Evolutionary conservation across 2,329 filamentous ascomycete species (phyloP), one percentile per base, ranked within the genome.

Genomic region (Niveomyces coronatus): DNA sequence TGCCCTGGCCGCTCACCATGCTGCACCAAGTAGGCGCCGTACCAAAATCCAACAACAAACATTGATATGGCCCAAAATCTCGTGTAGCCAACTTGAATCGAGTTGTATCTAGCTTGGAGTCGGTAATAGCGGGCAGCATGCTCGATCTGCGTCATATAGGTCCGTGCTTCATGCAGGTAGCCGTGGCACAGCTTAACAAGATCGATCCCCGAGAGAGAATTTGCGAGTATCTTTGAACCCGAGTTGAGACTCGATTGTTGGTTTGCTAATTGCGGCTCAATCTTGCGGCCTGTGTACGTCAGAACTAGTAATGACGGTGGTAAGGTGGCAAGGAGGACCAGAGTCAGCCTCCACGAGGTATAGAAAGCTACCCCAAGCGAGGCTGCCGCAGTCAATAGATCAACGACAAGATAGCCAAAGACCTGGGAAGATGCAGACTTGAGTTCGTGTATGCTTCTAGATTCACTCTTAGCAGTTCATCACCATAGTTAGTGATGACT

Each of bases 31-130:
- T 74, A 64, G 19, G 81, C 73, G 0, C 87, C 88, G 49, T 88
- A 94, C 76, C 85, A 94, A 52, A 96, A 95, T 0, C 87, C 88
- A 41, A 87, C 73, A 0, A 93, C 80, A 47, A 96, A 95, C 54
- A 95, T 78, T 2, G 68, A 69, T 4, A 86, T 71, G 20, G 82
- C 78, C 63, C 87, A 78, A 47, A 93, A 74, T 32, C 81, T 79
- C 36, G 85, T 70, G 33, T 82, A 73, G 0, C 79, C 79, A 51
- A 84, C 77, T 51, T 94, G 87, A 3, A 78, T 54, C 1, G 83
- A 77, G 46, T 78, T 83, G 13, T 76, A 69, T 31, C 74, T 68
- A 1, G 82, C 82, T 52, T 89, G 84, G 13, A 71, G 62, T 9
- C 77, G 61, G 47, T 86, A 94, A 37, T 73, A 70, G 2, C 55